phyloP scores from a whole-genome alignment of 768 basidiomycete species.

The Amanita brunnescens region DNA sequence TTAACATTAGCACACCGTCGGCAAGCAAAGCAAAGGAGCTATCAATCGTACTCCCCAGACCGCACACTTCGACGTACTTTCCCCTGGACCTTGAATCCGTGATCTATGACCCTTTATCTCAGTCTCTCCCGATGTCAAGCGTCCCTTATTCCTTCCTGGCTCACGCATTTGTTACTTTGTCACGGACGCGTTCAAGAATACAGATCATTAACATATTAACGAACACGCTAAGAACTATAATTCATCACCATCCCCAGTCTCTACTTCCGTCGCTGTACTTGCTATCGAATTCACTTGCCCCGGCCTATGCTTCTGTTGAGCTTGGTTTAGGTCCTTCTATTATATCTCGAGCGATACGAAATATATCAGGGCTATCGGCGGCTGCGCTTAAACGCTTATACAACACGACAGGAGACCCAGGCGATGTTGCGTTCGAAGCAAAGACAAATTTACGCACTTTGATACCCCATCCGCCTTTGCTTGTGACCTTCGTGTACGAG shows the following conservation, averaged over 20 bases:
- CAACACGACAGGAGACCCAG: slow-evolving; percentile 71
- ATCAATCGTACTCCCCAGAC: not conserved
- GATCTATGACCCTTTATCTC: slow-evolving; percentile 31
- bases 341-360: slow-evolving; percentile 62
- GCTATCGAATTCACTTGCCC: slow-evolving; percentile 71
- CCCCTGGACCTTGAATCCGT: slow-evolving; percentile 43
- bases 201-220: slow-evolving; percentile 59
- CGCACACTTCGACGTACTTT: slow-evolving; percentile 15
- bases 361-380: slow-evolving; percentile 57
- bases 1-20: not conserved
- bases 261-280: slow-evolving; percentile 75
- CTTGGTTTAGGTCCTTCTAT: slow-evolving; percentile 62
- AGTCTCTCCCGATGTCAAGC: slow-evolving; percentile 32
- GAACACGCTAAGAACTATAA: slow-evolving; percentile 66
- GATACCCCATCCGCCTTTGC: slow-evolving; percentile 59
- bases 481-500: slow-evolving; percentile 56
- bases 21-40: not conserved
- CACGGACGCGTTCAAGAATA: slow-evolving; percentile 65
- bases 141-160: slow-evolving; percentile 69
- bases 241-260: slow-evolving; percentile 55
- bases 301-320: slow-evolving; percentile 65
- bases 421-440: slow-evolving; percentile 82
- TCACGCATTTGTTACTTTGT: slow-evolving; percentile 50
- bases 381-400: slow-evolving; percentile 56
- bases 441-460: slow-evolving; percentile 70